Percentiles rank a stretch among this genome's conserved stretches.
These are phyloP conservation scores for Boletus speciosus DNA, from an alignment of 768 basidiomycete genomes.

Conservation along the genomic window DNA sequence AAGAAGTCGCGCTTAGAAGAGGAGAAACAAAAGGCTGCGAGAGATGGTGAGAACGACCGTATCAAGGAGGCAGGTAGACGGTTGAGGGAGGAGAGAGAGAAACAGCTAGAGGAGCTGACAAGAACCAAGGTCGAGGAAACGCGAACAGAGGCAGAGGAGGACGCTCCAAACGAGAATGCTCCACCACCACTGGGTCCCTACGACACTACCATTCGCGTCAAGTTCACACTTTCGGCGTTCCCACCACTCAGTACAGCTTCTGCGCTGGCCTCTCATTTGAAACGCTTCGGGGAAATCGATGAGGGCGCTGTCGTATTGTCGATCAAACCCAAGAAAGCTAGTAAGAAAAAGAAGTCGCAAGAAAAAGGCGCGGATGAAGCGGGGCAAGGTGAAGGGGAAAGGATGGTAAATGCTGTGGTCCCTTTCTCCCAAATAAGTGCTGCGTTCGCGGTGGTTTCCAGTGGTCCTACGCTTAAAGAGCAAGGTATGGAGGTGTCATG, in stretches of 20 bases:
- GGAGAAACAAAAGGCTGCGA: conserved; percentile 50
- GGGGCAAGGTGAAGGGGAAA: conserved; percentile 39
- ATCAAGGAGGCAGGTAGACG: conserved; percentile 73
- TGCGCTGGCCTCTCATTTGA: conserved; percentile 40
- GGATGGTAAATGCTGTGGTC: conserved; percentile 66
- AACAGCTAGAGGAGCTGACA: conserved; percentile 45
- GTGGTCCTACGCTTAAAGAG: conserved; percentile 49
- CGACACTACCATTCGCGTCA: conserved; percentile 75
- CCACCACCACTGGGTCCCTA: conserved; percentile 61
- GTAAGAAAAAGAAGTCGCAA: conserved; percentile 36
- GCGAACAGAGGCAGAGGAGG: conserved; percentile 29
- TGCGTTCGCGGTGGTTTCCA: conserved; percentile 71
- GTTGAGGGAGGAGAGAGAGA: conserved; percentile 64
- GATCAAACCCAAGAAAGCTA: conserved; percentile 51
- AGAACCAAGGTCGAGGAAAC: conserved; percentile 27
- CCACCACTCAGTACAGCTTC: conserved; percentile 28
- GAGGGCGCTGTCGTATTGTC: conserved; percentile 63
- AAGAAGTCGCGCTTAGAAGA: conserved; percentile 69
- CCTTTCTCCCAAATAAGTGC: conserved; percentile 74
- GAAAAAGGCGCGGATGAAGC: conserved; percentile 31
- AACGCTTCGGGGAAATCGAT: conserved; percentile 62
- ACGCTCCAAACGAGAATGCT: conserved; percentile 41
- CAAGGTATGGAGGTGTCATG: conserved; percentile 69
- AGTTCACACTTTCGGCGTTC: conserved; percentile 57
- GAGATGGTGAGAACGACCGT: conserved; percentile 60